A percentile compares a stretch with the other conserved stretches of the same genome.
Conservation (phyloP, 257 asterid genomes). For the Solanum tarijense region DNA sequence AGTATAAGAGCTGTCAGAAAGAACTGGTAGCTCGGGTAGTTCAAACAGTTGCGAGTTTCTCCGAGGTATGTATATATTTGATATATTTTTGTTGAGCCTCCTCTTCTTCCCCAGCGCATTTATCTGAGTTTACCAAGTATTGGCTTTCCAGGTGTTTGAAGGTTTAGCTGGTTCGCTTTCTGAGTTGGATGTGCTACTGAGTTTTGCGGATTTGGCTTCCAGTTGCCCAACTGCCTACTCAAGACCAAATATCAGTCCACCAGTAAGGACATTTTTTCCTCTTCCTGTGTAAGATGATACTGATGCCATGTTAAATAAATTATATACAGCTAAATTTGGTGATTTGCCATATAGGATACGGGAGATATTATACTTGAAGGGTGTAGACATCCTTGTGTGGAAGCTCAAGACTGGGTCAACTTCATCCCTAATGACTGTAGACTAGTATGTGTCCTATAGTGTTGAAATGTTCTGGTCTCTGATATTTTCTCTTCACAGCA, state of each 20-base stretch:
- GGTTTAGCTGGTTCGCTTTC: constrained; percentile 66
- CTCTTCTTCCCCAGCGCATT: background rate
- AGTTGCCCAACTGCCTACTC: constrained; percentile 77
- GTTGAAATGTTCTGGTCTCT: constrained; percentile 5
- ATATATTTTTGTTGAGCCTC: background rate
- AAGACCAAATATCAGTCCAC: constrained; percentile 66
- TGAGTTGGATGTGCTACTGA: constrained; percentile 86
- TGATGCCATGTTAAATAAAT: background rate
- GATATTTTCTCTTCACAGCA: constrained; percentile 6
- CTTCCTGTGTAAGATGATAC: background rate
- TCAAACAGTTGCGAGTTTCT: constrained; percentile 70
- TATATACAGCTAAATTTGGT: constrained; percentile 2
- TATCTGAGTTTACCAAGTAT: constrained; percentile 2
- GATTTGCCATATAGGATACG: constrained; percentile 40
- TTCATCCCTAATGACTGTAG: constrained; percentile 93
- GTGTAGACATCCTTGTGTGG: constrained; percentile 99
- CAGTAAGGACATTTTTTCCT: constrained; percentile 34
- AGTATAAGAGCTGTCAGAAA: constrained; percentile 83
- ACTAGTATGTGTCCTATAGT: constrained; percentile 48
- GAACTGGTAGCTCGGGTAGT: constrained; percentile 86
- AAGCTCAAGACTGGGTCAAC: constrained; percentile 99
- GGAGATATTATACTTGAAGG: constrained; percentile 90
- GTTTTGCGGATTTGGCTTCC: constrained; percentile 96
- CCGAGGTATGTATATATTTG: constrained; percentile 48
- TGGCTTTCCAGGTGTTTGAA: constrained; percentile 60